Evolutionary conservation across 2,329 filamentous ascomycete species (phyloP), one percentile per base, ranked within the genome.

Genomic region (Apiospora sp.): DNA sequence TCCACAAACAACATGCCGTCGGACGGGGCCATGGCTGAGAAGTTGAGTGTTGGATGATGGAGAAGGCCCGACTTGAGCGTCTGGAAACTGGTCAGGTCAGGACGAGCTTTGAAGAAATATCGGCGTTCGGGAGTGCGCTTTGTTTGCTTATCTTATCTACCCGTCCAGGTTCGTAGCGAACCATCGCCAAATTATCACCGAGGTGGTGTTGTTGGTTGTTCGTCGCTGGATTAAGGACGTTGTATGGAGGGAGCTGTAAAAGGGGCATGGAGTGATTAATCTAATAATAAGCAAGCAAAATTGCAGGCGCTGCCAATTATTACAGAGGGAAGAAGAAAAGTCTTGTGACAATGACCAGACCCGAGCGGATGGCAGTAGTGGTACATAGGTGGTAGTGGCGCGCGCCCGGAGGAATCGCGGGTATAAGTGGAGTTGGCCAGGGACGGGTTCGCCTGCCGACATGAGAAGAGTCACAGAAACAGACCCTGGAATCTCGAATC

Each of bases 371-470:
- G 54, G 54, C 54, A 37, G 54, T 61, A 44, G 43, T 44, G 43
- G 43, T 16, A 30, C 2, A 4, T 30, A 14, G 5, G 43, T 44
- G 43, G 43, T 14, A 44, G 43, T 54, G 54, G 16, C 8, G 54
- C 27, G 54, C 30, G 30, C 16, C 30, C 54, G 54, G 54, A 61
- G 27, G 54, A 58, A 61, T 34, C 54, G 54, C 54, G 54, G 54
- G 54, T 61, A 61, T 61, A 61, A 61, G 54, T 61, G 54, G 54
- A 22, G 30, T 22, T 61, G 54, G 54, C 54, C 54, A 61, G 54
- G 54, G 54, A 61, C 54, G 54, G 54, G 2, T 37, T 61, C 27
- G 16, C 54, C 30, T 61, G 54, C 54, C 54, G 54, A 61, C 54
- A 37, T 37, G 54, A 37, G 16, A 61, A 61, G 54, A 61, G 54